Evolutionary conservation across 768 basidiomycete species (phyloP), one percentile per base, ranked within the genome.

Genomic region (Trametes cinnabarina): DNA sequence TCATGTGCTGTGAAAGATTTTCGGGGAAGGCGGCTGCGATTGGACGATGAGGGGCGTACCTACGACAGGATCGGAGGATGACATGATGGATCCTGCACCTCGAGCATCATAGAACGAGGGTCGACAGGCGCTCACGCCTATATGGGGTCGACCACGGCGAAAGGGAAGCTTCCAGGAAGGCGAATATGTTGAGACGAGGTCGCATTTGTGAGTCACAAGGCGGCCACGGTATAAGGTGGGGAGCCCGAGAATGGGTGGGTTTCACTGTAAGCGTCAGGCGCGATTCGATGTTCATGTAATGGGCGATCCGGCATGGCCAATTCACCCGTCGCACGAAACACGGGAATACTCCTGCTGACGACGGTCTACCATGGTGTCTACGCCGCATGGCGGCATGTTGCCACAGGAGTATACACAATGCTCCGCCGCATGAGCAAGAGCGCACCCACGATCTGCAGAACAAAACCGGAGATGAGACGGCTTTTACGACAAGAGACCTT

Each of bases 31-130:
- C 14, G 55, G 20, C 51, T 51, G 40, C 25, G 19, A 61, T 61
- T 61, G 60, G 60, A 56, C 55, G 55, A 42, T 11, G 37, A 30
- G 22, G 42, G 53, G 43, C 37, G 42, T 57, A 51, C 58, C 57
- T 58, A 59, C 62, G 62, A 59, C 46, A 54, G 40, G 43, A 56
- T 63, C 62, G 62, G 62, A 63, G 62, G 62, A 63, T 63, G 62
- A 63, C 62, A 63, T 63, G 61, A 63, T 59, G 50, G 55, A 22
- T 23, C 44, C 50, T 51, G 60, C 46, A 55, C 60, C 55, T 56
- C 49, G 60, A 57, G 60, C 55, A 61, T 56, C 60, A 61, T 57
- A 51, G 35, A 60, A 43, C 50, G 43, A 43, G 35, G 20, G 7
- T 26, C 48, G 47, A 55, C 19, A 61, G 59, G 22, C 60, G 60